These are phyloP conservation scores for Calonectria multiphialidica DNA, from an alignment of 2,329 filamentous ascomycete genomes.

Conservation along the genomic window DNA sequence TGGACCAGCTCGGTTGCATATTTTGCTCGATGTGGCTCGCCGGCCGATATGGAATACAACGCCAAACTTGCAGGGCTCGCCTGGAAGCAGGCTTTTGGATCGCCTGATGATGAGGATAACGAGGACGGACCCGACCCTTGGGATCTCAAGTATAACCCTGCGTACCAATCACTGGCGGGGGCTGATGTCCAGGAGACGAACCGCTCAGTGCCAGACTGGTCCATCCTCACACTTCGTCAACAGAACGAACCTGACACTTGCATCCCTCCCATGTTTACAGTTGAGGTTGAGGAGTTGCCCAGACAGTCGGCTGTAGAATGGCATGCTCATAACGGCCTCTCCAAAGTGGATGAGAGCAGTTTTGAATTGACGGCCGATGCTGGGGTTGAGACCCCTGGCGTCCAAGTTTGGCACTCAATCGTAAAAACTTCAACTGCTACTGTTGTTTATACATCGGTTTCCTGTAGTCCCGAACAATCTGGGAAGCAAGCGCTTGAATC, in stretches of 20 bases:
- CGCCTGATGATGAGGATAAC: conserved; percentile 60
- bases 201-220: conserved; percentile 63
- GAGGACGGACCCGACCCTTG: conserved; percentile 73
- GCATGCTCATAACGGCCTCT: conserved; percentile 76
- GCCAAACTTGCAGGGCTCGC: conserved; percentile 57
- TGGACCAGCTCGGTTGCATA: conserved; percentile 85
- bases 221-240: conserved; percentile 53
- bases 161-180: conserved; percentile 57
- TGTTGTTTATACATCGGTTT: conserved; percentile 48
- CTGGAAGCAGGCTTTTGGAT: conserved; percentile 62
- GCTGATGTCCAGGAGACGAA: conserved; percentile 39
- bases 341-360: conserved; percentile 43
- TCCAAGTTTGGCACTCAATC: conserved; percentile 47
- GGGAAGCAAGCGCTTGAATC: not conserved
- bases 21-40: conserved; percentile 60
- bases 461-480: conserved; percentile 21
- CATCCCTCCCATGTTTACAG: conserved; percentile 78
- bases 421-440: conserved; percentile 34
- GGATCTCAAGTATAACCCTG: conserved; percentile 71
- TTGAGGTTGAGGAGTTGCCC: conserved; percentile 83
- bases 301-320: conserved; percentile 84
- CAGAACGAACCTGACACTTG: conserved; percentile 49
- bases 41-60: conserved; percentile 46
- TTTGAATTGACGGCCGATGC: conserved; percentile 40
- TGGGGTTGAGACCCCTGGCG: conserved; percentile 34